Evolutionary conservation across 371 early-diverging fungal species (phyloP).

Genomic region (Mucor circinelloides): DNA sequence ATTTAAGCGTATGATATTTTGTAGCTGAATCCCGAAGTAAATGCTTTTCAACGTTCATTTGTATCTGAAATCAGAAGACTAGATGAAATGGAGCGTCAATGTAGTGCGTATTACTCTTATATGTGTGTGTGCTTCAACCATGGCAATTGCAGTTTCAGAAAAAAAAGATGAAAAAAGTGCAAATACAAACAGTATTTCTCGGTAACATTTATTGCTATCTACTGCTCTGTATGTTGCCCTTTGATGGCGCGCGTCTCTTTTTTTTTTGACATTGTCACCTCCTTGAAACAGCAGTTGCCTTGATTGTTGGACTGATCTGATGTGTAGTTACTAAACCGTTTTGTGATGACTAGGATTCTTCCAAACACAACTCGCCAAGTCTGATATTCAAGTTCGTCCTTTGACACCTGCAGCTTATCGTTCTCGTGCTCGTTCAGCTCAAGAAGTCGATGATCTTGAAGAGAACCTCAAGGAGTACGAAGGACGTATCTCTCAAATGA

Average conservation of each 20-base stretch:
- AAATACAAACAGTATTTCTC: background rate
- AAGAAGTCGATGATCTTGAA: slow-evolving; percentile 93
- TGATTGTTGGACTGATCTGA: background rate
- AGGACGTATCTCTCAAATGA: slow-evolving; percentile 81
- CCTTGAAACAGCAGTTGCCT: background rate
- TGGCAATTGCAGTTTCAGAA: background rate
- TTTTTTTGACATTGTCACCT: background rate
- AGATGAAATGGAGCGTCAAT: slow-evolving; percentile 91
- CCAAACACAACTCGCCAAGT: slow-evolving; percentile 79
- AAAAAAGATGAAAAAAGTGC: background rate
- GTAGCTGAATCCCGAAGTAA: slow-evolving; percentile 88
- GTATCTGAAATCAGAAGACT: slow-evolving; percentile 87
- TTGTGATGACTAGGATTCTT: slow-evolving; percentile 68
- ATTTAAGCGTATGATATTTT: background rate
- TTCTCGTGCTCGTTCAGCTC: slow-evolving; percentile 78
- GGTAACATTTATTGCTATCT: background rate
- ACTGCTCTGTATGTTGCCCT: background rate
- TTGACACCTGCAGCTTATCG: slow-evolving; percentile 48
- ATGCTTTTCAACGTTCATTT: slow-evolving; percentile 95
- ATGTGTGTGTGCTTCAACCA: background rate
- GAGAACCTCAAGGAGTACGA: slow-evolving; percentile 81
- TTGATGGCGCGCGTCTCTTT: background rate
- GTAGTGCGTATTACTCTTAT: slow-evolving; percentile 61
- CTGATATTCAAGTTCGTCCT: slow-evolving; percentile 63
- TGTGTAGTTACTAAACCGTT: background rate